Conservation (phyloP, 2,329 filamentous ascomycete genomes). For the Xylaria sp. region DNA sequence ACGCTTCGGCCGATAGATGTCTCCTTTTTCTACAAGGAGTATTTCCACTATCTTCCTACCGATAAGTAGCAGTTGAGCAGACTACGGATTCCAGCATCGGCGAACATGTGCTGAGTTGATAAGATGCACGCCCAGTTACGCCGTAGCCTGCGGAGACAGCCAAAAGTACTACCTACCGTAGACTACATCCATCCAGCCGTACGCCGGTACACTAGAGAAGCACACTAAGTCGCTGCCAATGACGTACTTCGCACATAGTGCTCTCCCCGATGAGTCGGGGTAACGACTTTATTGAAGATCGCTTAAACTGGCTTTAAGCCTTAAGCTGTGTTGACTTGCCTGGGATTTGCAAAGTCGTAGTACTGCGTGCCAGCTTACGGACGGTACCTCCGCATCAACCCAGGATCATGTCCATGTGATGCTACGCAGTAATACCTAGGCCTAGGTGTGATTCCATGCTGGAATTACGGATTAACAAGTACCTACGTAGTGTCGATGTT, state of each 20-base stretch:
- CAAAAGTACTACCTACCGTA: no score
- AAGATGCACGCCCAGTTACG: no score
- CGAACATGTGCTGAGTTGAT: no score
- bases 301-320: background rate
- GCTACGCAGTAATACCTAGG: background rate
- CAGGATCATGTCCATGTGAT: background rate
- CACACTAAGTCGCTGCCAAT: background rate
- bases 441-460: background rate
- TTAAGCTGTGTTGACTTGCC: background rate
- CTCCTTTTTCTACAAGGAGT: no score
- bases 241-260: background rate
- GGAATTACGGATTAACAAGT: no score
- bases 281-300: background rate
- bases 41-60: no score
- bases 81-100: no score
- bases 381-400: background rate
- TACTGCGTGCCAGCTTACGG: background rate
- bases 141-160: no score
- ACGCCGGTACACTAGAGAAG: background rate
- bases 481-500: no score
- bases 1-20: no score
- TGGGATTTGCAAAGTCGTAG: background rate
- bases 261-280: background rate
- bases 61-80: no score
- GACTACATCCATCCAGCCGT: no score